phyloP scores from a whole-genome alignment of 129 eudicot species.

The Helichrysum umbraculigerum region DNA sequence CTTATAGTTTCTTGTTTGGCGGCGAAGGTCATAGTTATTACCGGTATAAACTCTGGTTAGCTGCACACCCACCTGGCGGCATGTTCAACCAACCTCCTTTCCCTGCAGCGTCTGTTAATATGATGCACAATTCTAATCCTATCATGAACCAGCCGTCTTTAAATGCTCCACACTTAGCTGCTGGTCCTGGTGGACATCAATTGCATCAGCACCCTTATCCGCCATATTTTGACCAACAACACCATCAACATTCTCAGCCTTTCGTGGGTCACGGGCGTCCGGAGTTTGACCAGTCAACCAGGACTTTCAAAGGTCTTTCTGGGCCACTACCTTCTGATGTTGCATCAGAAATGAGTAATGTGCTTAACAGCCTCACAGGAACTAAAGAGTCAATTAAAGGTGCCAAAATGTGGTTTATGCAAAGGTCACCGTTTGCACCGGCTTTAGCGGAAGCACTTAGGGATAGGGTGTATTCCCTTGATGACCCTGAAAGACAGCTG shows the following conservation, averaged over 20 bases:
- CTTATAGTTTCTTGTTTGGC: conserved; percentile 86
- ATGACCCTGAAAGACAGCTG: conserved; percentile 90
- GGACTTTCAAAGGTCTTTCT: conserved; percentile 75
- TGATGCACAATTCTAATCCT: conserved; percentile 68
- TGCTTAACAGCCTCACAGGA: conserved; percentile 83
- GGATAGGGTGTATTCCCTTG: conserved; percentile 71
- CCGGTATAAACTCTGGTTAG: conserved; percentile 78
- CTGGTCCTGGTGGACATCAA: conserved; percentile 59
- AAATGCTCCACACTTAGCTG: conserved; percentile 50
- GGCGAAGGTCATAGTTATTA: conserved; percentile 93
- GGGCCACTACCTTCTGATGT: conserved; percentile 96
- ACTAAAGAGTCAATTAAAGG: conserved; percentile 96
- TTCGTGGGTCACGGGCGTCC: conserved; percentile 58
- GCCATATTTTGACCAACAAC: conserved; percentile 78
- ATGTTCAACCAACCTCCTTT: conserved; percentile 57
- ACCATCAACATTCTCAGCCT: conserved; percentile 66
- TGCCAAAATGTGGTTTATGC: conserved; percentile 99
- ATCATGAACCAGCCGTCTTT: conserved; percentile 60
- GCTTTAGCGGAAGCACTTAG: conserved; percentile 88
- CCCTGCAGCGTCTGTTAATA: conserved; percentile 53
- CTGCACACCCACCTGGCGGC: conserved; percentile 58
- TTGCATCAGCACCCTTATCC: conserved; percentile 82
- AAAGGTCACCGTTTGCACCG: conserved; percentile 84
- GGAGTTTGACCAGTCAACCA: conserved; percentile 70
- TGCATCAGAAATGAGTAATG: conserved; percentile 69